Evolutionary conservation across 148 eudicot genomes (phyloP), one percentile per base, ranked within the genome.

Genomic region (Fallopia convolvulus): DNA sequence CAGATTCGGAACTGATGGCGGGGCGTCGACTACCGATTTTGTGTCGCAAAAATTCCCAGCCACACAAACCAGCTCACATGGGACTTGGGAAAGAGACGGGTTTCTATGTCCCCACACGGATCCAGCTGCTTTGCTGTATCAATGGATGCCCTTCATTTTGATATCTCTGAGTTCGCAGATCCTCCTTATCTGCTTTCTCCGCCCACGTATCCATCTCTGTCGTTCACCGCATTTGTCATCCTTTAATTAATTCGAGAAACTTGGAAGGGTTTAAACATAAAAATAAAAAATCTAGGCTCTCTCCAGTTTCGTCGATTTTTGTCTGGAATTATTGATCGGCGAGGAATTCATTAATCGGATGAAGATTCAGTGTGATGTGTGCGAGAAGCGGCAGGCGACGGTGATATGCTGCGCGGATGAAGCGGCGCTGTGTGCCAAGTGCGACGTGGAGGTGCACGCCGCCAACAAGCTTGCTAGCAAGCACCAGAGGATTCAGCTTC

Each of bases 401-500:
- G 85, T 95, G 75, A 92, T 95, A 18, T 95, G 99, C 78, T 94
- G 99, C 75, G 99, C 99, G 1, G 97, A 94, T 79, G 99, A 95
- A 77, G 99, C 99, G 7, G 99, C 97, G 3, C 75, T 95, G 76
- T 95, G 99, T 78, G 91, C 81, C 0, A 88, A 85, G 58, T 95
- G 99, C 81, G 99, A 95, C 63, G 77, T 85, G 5, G 94, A 95
- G 81, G 88, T 95, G 39, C 99, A 95, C 83, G 97, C 99, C 1
- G 99, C 99, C 4, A 95, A 95, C 70, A 95, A 95, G 86, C 91
- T 95, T 21, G 97, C 99, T 14, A 91, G 97, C 83, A 95, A 95
- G 78, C 99, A 95, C 80, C 97, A 92, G 60, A 89, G 99, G 83
- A 83, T 95, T 18, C 90, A 87, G 23, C 92, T 95, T 39, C 81